phyloP scores from a whole-genome alignment of 164 flowering plant genomes.

The Liriodendron chinense region DNA sequence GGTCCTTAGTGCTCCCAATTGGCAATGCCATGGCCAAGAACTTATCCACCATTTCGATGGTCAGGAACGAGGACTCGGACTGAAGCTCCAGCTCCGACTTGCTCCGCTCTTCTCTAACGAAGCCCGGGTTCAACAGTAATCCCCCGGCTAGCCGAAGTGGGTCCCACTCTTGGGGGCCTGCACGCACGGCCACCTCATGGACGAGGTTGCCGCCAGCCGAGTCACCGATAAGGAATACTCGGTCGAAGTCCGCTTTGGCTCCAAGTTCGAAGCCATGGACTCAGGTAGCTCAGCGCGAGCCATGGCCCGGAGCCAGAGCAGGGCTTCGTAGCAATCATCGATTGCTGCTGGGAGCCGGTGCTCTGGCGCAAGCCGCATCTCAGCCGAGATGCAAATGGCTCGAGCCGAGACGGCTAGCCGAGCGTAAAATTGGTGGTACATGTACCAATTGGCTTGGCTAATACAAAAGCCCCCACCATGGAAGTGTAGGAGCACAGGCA shows the following conservation, averaged over 20 bases:
- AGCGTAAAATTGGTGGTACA: constrained; percentile 60
- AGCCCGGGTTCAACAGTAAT: constrained; percentile 66
- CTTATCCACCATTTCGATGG: constrained; percentile 75
- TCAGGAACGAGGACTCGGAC: constrained; percentile 59
- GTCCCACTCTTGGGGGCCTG: constrained; percentile 26
- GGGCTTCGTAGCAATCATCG: constrained; percentile 49
- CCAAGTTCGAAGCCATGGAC: constrained; percentile 50
- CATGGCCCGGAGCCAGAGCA: constrained; percentile 56
- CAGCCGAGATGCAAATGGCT: constrained; percentile 52
- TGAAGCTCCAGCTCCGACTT: constrained; percentile 50
- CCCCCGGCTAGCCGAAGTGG: constrained; percentile 51
- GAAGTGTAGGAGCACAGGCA: constrained; percentile 67
- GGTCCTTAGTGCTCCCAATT: constrained; percentile 59
- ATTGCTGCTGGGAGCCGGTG: constrained; percentile 72
- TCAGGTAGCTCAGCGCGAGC: constrained; percentile 30
- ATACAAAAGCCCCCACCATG: constrained; percentile 91
- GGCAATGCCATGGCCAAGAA: constrained; percentile 60
- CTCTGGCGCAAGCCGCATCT: constrained; percentile 67
- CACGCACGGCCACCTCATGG: constrained; percentile 60
- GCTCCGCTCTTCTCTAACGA: constrained; percentile 48
- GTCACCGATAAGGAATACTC: constrained; percentile 78
- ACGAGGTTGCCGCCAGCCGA: constrained; percentile 79
- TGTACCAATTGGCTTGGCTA: constrained; percentile 59
- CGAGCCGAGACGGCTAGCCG: constrained; percentile 34
- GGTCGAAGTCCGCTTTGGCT: constrained; percentile 40